Base-by-base conservation (phyloP, 2,329 filamentous ascomycete species). In the Verticillium isaacii region DNA sequence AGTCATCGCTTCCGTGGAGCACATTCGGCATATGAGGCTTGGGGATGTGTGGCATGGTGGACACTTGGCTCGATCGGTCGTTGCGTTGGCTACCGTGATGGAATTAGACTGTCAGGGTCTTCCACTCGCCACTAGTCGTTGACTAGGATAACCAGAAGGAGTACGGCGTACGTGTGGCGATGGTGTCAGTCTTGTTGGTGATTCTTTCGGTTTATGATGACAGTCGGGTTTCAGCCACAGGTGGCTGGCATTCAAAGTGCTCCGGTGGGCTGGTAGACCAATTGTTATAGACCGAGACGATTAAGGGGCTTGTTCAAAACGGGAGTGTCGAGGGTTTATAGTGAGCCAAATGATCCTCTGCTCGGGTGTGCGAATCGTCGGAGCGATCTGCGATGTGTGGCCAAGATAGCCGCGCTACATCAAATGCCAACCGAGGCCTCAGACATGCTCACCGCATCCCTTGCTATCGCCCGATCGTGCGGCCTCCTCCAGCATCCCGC, bases 1-100 rank as follows among this genome's bases (percentile, higher is more conserved):
- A 72, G 61, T 80, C 72, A 1, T 75, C 75, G 19, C 69, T 71
- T n/a, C 73, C 75, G 5, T 78, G 75, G 3, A 75, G 67, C 0
- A 70, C 67, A 37, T 74, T 71, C 1, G 68, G 11, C 19, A 14
- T 52, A 5, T 52, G 45, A 11, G 45, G 8, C 6, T 8, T 52
- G n/a, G n/a, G n/a, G 9, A 19, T 19, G 23, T 23, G 45, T 14
- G 45, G 19, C 45, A 52, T 52, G 45, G 9, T 69, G 2, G 70
- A 66, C 56, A 70, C 57, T 61, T 64, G 14, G 54, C 63, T 29
- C 29, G 29, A 29, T 17, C 37, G 12, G 37, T 39, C 17, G 37
- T 17, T 39, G 14, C 17, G 14, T 14, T 39, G 37, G 9, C 14
- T 39, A 15, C 37, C 2, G 17, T 39, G 12, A 4, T 15, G 5